A percentile compares a stretch with the other conserved stretches of the same genome.
These are phyloP conservation scores for Rhizomucor pusillus DNA, from an alignment of 371 early-diverging fungal species.

Conservation along the genomic window DNA sequence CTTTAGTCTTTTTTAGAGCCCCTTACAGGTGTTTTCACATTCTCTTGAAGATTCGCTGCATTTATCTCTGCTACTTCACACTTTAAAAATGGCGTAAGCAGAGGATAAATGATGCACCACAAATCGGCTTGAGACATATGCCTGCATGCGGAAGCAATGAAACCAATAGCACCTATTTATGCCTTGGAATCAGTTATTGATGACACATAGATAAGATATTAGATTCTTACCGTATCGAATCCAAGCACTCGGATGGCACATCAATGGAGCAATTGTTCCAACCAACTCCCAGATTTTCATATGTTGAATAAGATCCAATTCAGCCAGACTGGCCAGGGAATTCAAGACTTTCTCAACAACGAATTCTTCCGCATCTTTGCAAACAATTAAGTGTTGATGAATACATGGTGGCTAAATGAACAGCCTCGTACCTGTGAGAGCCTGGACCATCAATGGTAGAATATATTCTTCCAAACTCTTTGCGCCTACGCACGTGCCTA, in stretches of 20 bases:
- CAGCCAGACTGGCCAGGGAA: conserved; percentile 77
- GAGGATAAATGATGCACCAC: conserved; percentile 78
- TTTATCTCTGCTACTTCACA: conserved; percentile 68
- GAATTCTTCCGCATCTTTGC: conserved; percentile 80
- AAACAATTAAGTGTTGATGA: neutral
- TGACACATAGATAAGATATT: neutral
- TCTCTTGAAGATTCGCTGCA: conserved; percentile 57
- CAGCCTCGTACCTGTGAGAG: conserved; percentile 65
- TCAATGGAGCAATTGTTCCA: conserved; percentile 65
- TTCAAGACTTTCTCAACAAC: conserved; percentile 87
- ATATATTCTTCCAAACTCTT: conserved; percentile 88
- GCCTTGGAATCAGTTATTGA: neutral
- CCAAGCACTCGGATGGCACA: conserved; percentile 85
- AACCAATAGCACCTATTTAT: conserved; percentile 66
- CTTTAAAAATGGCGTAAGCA: conserved; percentile 68
- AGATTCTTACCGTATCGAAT: conserved; percentile 62
- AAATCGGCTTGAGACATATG: conserved; percentile 71
- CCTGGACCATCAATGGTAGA: conserved; percentile 89
- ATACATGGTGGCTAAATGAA: neutral
- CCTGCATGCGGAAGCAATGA: conserved; percentile 67
- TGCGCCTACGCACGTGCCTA: conserved; percentile 85
- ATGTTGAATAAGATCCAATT: conserved; percentile 83
- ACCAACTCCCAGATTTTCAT: conserved; percentile 74
- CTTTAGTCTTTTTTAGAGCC: neutral
- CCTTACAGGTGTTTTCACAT: conserved; percentile 68